These are phyloP conservation scores for Santalum album DNA, from an alignment of 164 flowering plant species.

Conservation along the genomic window DNA sequence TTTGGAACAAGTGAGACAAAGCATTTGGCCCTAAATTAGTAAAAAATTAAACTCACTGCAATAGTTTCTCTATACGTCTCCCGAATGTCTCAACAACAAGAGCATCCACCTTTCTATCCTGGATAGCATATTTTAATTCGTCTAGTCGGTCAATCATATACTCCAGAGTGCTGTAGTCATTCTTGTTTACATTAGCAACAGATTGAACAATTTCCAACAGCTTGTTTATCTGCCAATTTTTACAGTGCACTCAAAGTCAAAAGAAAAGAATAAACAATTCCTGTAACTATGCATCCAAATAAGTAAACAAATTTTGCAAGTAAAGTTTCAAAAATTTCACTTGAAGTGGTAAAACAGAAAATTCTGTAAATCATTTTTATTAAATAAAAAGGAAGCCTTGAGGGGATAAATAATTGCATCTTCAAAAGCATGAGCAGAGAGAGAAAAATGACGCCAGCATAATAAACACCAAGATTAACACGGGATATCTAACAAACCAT, in stretches of 20 bases:
- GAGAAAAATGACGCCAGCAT: no score
- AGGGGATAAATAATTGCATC: no score
- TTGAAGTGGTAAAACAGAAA: background rate
- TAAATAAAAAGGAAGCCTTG: no score
- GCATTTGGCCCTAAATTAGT: background rate
- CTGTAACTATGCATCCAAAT: background rate
- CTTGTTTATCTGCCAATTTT: constrained; percentile 63
- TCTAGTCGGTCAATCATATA: constrained; percentile 61
- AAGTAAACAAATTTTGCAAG: background rate
- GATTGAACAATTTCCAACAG: constrained; percentile 69
- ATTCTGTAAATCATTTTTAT: no score
- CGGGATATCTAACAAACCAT: no score
- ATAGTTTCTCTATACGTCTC: constrained; percentile 80
- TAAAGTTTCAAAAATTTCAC: background rate
- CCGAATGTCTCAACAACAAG: constrained; percentile 96
- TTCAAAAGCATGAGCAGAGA: no score
- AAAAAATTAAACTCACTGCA: constrained; percentile 56
- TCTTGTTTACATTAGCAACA: constrained; percentile 50
- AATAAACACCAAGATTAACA: no score
- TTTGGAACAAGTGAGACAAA: background rate
- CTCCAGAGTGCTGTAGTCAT: constrained; percentile 62
- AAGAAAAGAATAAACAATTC: background rate
- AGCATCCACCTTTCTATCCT: constrained; percentile 85
- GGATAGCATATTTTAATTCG: constrained; percentile 72
- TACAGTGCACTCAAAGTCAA: background rate